These are phyloP conservation scores for Penicillium sp. DNA, from an alignment of 2,329 filamentous ascomycete genomes.

Conservation along the genomic window DNA sequence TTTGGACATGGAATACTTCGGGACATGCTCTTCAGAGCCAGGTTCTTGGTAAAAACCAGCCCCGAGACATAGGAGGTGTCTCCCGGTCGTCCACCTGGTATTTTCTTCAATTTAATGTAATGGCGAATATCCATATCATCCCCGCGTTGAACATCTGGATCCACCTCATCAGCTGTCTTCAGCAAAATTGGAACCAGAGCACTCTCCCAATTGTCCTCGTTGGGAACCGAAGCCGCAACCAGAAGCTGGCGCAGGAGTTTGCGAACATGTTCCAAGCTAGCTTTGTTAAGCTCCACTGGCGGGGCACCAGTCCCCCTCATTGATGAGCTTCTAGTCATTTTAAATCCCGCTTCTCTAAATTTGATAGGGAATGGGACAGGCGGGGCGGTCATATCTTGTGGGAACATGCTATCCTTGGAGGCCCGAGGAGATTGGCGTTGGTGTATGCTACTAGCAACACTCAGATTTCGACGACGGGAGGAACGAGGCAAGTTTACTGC, in stretches of 20 bases:
- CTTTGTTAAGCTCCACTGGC: conserved; percentile 81
- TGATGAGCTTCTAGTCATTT: conserved; percentile 77
- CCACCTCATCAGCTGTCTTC: conserved; percentile 89
- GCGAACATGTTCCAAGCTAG: conserved; percentile 85
- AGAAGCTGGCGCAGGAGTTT: conserved; percentile 83
- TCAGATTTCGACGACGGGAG: conserved; percentile 77
- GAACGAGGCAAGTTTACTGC: conserved; percentile 66
- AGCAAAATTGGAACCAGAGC: conserved; percentile 88
- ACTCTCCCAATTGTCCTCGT: conserved; percentile 80
- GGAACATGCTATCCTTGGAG: conserved; percentile 58
- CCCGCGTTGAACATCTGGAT: conserved; percentile 84
- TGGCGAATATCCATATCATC: conserved; percentile 98
- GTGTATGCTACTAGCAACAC: conserved; percentile 77
- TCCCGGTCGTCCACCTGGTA: conserved; percentile 83
- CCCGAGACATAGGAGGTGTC: conserved; percentile 97
- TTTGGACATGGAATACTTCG: conserved; percentile 81
- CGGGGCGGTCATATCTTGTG: conserved; percentile 35
- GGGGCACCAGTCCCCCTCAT: conserved; percentile 75
- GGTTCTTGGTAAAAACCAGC: conserved; percentile 95
- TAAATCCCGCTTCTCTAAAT: conserved; percentile 45
- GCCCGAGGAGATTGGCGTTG: conserved; percentile 72
- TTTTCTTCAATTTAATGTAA: conserved; percentile 96
- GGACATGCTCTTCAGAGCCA: conserved; percentile 95
- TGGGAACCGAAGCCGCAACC: conserved; percentile 73
- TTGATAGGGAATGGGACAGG: conserved; percentile 49